phyloP scores from a whole-genome alignment of 1,139 yeast genomes.

The Diutina scorzettiae region DNA sequence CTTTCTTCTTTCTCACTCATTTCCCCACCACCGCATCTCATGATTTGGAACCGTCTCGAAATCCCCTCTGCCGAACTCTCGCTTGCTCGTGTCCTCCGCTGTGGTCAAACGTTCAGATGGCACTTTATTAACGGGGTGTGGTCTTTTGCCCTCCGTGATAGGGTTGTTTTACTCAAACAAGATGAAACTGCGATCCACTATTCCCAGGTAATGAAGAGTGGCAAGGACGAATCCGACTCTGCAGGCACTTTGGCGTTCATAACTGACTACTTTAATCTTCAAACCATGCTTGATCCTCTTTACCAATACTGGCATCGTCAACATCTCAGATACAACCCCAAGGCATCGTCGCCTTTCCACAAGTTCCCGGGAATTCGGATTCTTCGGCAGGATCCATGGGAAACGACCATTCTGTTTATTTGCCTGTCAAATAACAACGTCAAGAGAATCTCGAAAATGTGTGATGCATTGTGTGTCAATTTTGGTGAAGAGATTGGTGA shows the following conservation, averaged over 20 bases:
- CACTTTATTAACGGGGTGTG: constrained; percentile 44
- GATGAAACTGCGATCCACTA: constrained; percentile 22
- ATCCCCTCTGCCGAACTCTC: constrained; percentile 32
- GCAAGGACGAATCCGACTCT: constrained; percentile 10
- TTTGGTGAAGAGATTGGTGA: constrained; percentile 56
- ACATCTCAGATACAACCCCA: constrained; percentile 31
- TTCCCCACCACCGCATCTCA: too few species aligned
- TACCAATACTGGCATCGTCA: constrained; percentile 49
- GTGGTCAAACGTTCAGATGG: constrained; percentile 85
- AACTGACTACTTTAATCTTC: constrained; percentile 58
- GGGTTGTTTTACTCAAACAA: constrained; percentile 43
- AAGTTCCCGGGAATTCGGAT: constrained; percentile 65
- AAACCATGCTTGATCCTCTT: constrained; percentile 39
- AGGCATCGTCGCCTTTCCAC: constrained; percentile 16
- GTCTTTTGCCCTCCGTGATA: constrained; percentile 42
- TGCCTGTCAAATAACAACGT: constrained; percentile 96
- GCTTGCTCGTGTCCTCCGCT: constrained; percentile 60
- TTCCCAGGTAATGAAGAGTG: constrained; percentile 26
- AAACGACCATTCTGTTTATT: constrained; percentile 75
- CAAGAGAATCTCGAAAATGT: constrained; percentile 88
- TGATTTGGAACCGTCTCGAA: constrained; percentile 9
- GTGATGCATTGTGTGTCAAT: constrained; percentile 60
- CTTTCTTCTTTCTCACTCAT: too few species aligned
- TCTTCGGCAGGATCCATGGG: constrained; percentile 94
- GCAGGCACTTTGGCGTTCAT: constrained; percentile 22